A percentile compares a stretch with the other conserved stretches of the same genome.
Conservation (phyloP, 768 basidiomycete species). For the Pleurotus sapidus region DNA sequence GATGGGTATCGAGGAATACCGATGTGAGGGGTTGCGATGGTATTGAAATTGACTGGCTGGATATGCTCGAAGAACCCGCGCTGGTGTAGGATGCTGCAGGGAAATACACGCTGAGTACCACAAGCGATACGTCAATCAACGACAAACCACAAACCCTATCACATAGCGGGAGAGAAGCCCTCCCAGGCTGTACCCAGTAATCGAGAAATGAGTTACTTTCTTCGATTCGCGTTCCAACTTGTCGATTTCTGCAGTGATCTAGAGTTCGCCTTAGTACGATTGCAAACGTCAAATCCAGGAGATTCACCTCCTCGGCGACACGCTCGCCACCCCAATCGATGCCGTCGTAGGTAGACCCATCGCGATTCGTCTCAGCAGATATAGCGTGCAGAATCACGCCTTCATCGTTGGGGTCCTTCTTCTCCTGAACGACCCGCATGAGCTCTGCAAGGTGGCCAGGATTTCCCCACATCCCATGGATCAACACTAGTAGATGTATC, state of each 20-base stretch:
- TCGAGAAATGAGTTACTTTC: slow-evolving; percentile 64
- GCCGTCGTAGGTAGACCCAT: slow-evolving; percentile 75
- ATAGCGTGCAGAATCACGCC: slow-evolving; percentile 56
- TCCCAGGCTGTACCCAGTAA: slow-evolving; percentile 76
- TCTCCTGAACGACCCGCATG: slow-evolving; percentile 36
- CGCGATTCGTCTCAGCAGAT: slow-evolving; percentile 62
- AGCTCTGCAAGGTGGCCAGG: slow-evolving; percentile 47
- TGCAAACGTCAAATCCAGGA: too few relatives aligned
- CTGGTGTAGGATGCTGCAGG: slow-evolving; percentile 59
- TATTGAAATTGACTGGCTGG: slow-evolving; percentile 75
- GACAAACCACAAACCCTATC: slow-evolving; percentile 48
- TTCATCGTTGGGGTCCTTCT: slow-evolving; percentile 29
- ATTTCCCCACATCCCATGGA: slow-evolving; percentile 83
- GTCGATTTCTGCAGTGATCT: too few relatives aligned
- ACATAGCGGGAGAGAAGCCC: slow-evolving; percentile 79
- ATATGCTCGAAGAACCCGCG: slow-evolving; percentile 68
- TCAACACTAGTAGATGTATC: slow-evolving; percentile 52
- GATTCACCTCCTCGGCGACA: slow-evolving; percentile 66
- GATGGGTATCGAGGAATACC: too few relatives aligned
- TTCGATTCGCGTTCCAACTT: slow-evolving; percentile 49
- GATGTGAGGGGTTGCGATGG: slow-evolving; percentile 54
- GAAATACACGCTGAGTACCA: too few relatives aligned
- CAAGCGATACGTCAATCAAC: too few relatives aligned
- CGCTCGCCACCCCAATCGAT: slow-evolving; percentile 84
- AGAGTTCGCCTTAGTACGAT: too few relatives aligned